These are phyloP conservation scores for Xerophyta viscosa DNA, from an alignment of 106 monocot genomes.

Conservation along the genomic window DNA sequence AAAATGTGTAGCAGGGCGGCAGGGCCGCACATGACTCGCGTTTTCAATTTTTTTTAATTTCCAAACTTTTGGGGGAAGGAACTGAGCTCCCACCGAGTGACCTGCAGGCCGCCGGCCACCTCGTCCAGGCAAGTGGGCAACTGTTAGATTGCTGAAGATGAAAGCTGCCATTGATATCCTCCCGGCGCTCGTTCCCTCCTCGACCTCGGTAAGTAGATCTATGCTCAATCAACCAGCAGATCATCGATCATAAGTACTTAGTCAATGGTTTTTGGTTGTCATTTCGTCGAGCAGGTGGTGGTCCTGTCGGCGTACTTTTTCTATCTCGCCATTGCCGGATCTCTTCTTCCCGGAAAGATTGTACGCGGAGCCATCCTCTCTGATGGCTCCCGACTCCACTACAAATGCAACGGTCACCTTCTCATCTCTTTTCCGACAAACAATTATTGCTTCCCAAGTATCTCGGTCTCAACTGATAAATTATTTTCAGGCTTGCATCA, in stretches of 20 bases:
- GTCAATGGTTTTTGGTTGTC: constrained; percentile 2
- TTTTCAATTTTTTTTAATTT: too few relatives aligned
- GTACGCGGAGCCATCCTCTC: constrained; percentile 72
- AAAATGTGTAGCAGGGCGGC: too few relatives aligned
- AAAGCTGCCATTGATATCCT: too few relatives aligned
- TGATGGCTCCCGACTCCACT: constrained; percentile 70
- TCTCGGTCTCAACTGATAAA: background rate
- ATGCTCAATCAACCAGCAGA: background rate
- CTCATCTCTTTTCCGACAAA: background rate
- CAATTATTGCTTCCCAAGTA: background rate
- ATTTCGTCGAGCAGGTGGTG: constrained; percentile 31
- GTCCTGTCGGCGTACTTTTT: constrained; percentile 49
- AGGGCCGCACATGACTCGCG: too few relatives aligned
- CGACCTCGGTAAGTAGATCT: too few relatives aligned
- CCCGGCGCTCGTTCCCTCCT: too few relatives aligned
- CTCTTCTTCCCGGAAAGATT: constrained; percentile 68
- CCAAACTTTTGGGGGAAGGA: too few relatives aligned
- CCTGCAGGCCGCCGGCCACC: too few relatives aligned
- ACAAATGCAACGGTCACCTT: constrained; percentile 71
- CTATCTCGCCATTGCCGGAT: constrained; percentile 53
- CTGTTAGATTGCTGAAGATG: too few relatives aligned
- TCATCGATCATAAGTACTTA: too few relatives aligned
- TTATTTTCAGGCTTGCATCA: constrained; percentile 40
- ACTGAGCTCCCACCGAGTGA: too few relatives aligned
- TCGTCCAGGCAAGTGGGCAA: too few relatives aligned